A percentile compares a stretch with the other conserved stretches of the same genome.
Evolutionary conservation across 306 rosid genomes (phyloP).

Genomic region (Inga oerstediana): DNA sequence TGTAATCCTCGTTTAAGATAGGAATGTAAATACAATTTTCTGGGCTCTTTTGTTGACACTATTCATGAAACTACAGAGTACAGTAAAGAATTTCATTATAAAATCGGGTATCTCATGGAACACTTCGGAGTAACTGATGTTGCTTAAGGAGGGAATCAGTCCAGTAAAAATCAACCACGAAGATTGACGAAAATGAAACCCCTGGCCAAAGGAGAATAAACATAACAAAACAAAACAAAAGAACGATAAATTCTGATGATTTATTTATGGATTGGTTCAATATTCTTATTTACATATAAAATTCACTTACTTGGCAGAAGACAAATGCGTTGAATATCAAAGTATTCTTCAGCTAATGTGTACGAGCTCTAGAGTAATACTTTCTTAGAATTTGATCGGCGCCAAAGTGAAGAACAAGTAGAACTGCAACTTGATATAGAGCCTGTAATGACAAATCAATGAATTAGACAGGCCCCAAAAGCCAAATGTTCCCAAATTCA

Average conservation of each 20-base stretch:
- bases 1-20: no score
- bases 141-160: not conserved
- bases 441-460: conserved; percentile 59
- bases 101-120: conserved; percentile 1
- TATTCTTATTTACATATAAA: conserved; percentile 17
- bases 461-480: conserved; percentile 19
- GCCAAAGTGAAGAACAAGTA: conserved; percentile 73
- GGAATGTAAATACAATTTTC: no score
- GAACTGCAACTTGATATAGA: conserved; percentile 73
- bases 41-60: no score
- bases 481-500: conserved; percentile 11
- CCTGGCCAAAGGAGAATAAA: not conserved
- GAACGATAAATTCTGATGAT: not conserved
- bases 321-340: conserved; percentile 91
- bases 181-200: not conserved
- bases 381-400: conserved; percentile 60
- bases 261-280: not conserved
- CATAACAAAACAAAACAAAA: not conserved
- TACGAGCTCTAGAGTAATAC: conserved; percentile 31
- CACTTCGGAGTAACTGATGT: conserved; percentile 1
- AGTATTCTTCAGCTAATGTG: conserved; percentile 66
- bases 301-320: conserved; percentile 77
- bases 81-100: not conserved
- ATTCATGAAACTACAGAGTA: not conserved
- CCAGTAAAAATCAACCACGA: not conserved